Evolutionary conservation across 805 yeast genomes (phyloP).

Genomic region (Citeromyces nyonsensis): DNA sequence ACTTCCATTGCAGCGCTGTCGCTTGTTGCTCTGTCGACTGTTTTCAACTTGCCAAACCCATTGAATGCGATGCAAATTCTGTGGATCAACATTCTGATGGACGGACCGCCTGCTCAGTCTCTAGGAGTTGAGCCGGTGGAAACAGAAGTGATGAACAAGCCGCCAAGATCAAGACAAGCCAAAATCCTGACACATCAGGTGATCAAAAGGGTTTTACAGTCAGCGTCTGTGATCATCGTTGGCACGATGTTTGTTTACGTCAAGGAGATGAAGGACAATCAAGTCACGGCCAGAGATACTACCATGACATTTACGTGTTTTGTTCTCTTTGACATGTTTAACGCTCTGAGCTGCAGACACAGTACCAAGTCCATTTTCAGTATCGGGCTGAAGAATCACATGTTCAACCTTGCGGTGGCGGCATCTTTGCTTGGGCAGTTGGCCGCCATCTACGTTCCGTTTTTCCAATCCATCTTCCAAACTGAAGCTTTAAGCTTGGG

Average conservation of each 20-base stretch:
- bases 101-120: slow-evolving; percentile 98
- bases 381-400: slow-evolving; percentile 66
- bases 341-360: slow-evolving; percentile 89
- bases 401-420: slow-evolving; percentile 89
- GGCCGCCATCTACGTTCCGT: slow-evolving; percentile 87
- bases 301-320: slow-evolving; percentile 98
- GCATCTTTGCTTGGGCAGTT: slow-evolving; percentile 83
- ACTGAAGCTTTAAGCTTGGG: slow-evolving; percentile 73
- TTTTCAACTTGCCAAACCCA: slow-evolving; percentile 84
- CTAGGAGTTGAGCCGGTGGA: slow-evolving; percentile 97
- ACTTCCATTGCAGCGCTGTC: slow-evolving; percentile 93
- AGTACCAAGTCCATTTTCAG: slow-evolving; percentile 71
- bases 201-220: slow-evolving; percentile 55
- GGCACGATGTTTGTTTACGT: slow-evolving; percentile 86
- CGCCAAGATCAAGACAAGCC: slow-evolving; percentile 87
- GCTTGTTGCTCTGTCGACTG: slow-evolving; percentile 73
- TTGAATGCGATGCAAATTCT: slow-evolving; percentile 95
- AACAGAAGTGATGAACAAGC: slow-evolving; percentile 86
- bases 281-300: slow-evolving; percentile 86
- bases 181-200: slow-evolving; percentile 63
- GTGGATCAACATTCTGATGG: slow-evolving; percentile 97
- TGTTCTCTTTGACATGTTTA: slow-evolving; percentile 92
- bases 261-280: slow-evolving; percentile 72
- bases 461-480: slow-evolving; percentile 84
- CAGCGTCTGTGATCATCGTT: slow-evolving; percentile 60